Evolutionary conservation across 2,329 filamentous ascomycete genomes (phyloP).

Genomic region (Colletotrichum abscissum): DNA sequence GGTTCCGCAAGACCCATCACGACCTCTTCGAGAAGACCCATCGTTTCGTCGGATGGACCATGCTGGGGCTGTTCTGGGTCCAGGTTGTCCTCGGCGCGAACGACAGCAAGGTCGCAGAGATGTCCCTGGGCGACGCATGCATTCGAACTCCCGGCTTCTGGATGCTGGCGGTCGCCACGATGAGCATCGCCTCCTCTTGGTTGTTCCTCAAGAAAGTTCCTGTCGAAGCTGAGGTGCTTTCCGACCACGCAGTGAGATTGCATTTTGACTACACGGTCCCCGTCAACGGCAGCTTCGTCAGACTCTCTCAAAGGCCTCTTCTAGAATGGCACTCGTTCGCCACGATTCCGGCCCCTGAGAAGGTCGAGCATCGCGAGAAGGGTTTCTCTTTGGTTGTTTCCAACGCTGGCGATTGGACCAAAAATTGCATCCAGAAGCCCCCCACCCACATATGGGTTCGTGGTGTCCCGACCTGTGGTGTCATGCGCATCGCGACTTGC

Average conservation of each 20-base stretch:
- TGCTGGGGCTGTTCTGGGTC: conserved; percentile 73
- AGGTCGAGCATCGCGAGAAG: conserved; percentile 35
- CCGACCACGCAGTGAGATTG: conserved; percentile 77
- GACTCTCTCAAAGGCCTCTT: conserved; percentile 71
- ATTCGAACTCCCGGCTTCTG: conserved; percentile 66
- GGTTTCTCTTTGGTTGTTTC: conserved; percentile 78
- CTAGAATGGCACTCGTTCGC: conserved; percentile 83
- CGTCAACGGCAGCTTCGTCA: conserved; percentile 54
- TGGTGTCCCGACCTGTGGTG: conserved; percentile 73
- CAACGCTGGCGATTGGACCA: conserved; percentile 83
- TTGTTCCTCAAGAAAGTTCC: conserved; percentile 74
- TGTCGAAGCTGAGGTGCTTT: conserved; percentile 75
- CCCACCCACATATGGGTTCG: conserved; percentile 75
- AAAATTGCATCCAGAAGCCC: conserved; percentile 68
- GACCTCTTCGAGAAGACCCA: conserved; percentile 55
- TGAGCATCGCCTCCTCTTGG: conserved; percentile 79
- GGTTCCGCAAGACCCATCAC: conserved; percentile 66
- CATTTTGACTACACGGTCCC: conserved; percentile 74
- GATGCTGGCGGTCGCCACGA: conserved; percentile 73
- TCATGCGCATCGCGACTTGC: conserved; percentile 74
- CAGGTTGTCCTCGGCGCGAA: conserved; percentile 66
- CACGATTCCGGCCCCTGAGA: conserved; percentile 69
- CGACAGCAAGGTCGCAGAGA: conserved; percentile 51
- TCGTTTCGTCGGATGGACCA: conserved; percentile 57
- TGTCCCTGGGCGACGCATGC: conserved; percentile 50